These are phyloP conservation scores for Trametes cingulata DNA, from an alignment of 768 basidiomycete species.

Conservation along the genomic window DNA sequence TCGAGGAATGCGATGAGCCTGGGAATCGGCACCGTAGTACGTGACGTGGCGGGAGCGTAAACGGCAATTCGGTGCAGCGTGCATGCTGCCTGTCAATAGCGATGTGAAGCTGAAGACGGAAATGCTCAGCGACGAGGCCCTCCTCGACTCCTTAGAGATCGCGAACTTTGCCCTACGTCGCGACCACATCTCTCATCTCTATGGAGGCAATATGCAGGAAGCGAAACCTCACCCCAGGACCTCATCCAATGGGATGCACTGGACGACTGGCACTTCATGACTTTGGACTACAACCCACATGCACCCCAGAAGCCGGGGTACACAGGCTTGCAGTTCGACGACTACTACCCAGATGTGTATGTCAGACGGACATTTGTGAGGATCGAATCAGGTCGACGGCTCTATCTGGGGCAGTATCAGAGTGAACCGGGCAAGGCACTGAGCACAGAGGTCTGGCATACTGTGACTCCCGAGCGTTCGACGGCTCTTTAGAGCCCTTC, in stretches of 20 bases:
- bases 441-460: neutral
- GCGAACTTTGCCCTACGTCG: neutral
- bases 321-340: neutral
- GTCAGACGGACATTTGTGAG: neutral
- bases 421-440: neutral
- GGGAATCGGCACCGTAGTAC: too few species aligned
- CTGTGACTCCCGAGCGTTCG: too few species aligned
- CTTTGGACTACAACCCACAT: neutral
- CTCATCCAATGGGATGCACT: neutral
- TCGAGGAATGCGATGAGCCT: too few species aligned
- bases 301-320: neutral
- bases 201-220: neutral
- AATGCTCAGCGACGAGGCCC: neutral
- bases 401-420: constrained; percentile 1
- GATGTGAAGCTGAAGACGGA: constrained; percentile 5
- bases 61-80: too few species aligned
- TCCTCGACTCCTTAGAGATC: constrained; percentile 2
- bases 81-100: too few species aligned
- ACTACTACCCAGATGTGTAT: too few species aligned
- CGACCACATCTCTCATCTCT: neutral
- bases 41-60: too few species aligned
- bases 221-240: neutral
- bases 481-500: too few species aligned
- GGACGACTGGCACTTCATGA: constrained; percentile 2
- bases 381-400: neutral